Conservation (phyloP, 75 land plant genomes). For the Ceratopteris richardii region DNA sequence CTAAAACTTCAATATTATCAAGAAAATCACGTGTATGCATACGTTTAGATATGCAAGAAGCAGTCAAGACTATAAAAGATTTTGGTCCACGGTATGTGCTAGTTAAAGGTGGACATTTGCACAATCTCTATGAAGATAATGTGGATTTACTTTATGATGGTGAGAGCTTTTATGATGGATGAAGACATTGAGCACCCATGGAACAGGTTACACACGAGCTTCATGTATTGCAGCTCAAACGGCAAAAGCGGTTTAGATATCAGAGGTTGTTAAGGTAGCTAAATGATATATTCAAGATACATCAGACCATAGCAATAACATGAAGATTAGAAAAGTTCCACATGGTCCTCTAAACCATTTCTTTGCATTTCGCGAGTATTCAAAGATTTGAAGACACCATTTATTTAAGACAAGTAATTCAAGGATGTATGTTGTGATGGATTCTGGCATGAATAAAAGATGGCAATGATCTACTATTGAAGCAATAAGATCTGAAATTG, state of each 20-base stretch:
- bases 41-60: constrained; percentile 61
- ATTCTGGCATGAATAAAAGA: constrained; percentile 74
- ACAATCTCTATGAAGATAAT: constrained; percentile 35
- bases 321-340: constrained; percentile 58
- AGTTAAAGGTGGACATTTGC: constrained; percentile 84
- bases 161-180: constrained; percentile 64
- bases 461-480: constrained; percentile 82
- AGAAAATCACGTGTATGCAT: constrained; percentile 44
- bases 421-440: constrained; percentile 81
- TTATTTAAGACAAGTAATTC: constrained; percentile 48
- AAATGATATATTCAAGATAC: constrained; percentile 60
- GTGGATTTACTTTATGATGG: constrained; percentile 90
- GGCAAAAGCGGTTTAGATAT: constrained; percentile 67
- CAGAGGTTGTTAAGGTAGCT: constrained; percentile 68
- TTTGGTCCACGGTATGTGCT: constrained; percentile 86
- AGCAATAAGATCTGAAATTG: constrained; percentile 73
- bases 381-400: background rate
- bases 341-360: constrained; percentile 91
- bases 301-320: constrained; percentile 45
- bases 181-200: constrained; percentile 75
- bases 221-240: constrained; percentile 87
- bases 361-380: constrained; percentile 23
- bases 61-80: constrained; percentile 62
- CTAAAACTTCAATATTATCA: constrained; percentile 71
- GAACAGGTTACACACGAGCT: constrained; percentile 93